These are phyloP conservation scores for Elsinoe ampelina DNA, from an alignment of 2,329 filamentous ascomycete genomes.

Conservation along the genomic window DNA sequence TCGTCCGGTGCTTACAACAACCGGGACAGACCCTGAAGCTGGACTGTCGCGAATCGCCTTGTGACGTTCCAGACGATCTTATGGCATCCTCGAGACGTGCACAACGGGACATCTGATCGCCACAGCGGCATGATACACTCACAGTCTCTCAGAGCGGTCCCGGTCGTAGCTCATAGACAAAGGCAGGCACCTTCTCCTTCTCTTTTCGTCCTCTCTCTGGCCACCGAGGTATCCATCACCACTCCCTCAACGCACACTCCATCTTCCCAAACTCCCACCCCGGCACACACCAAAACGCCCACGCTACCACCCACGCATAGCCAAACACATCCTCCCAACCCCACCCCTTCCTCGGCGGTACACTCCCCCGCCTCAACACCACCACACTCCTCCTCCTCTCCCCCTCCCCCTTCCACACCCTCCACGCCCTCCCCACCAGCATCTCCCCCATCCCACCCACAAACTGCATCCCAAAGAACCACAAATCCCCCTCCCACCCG, in stretches of 20 bases:
- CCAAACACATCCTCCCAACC: background rate
- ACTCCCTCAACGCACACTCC: background rate
- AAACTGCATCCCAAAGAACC: conserved; percentile 12
- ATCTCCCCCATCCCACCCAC: conserved; percentile 10
- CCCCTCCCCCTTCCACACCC: conserved; percentile 5
- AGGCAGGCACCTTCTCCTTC: background rate
- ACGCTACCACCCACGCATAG: background rate
- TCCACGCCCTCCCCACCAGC: conserved; percentile 14
- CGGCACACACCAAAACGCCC: background rate
- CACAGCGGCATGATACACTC: too few species aligned
- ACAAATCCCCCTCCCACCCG: background rate
- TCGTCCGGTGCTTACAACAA: too few species aligned
- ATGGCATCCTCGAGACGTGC: too few species aligned
- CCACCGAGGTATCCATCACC: background rate
- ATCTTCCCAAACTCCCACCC: background rate
- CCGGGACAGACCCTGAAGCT: too few species aligned
- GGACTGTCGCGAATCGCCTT: too few species aligned
- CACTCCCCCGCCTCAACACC: background rate
- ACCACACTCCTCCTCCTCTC: conserved; percentile 1
- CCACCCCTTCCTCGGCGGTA: background rate
- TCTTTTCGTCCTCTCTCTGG: background rate
- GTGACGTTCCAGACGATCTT: too few species aligned
- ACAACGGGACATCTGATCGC: too few species aligned
- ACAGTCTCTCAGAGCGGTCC: too few species aligned
- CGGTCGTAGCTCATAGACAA: too few species aligned